phyloP scores from a whole-genome alignment of 352 stramenopile species.

The Phytophthora kernoviae region DNA sequence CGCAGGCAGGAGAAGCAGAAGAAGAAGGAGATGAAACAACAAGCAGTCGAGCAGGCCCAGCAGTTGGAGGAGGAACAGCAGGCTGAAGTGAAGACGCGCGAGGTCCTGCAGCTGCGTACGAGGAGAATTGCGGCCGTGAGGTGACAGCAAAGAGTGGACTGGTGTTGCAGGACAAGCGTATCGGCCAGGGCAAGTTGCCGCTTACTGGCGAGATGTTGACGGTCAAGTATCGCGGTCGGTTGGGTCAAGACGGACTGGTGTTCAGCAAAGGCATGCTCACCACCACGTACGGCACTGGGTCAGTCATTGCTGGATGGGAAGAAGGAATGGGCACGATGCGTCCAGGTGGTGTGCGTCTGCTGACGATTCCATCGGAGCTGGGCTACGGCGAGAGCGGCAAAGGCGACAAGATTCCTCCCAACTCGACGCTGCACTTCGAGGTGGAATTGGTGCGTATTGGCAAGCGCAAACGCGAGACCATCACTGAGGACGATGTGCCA shows the following conservation, averaged over 20 bases:
- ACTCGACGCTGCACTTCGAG: constrained; percentile 80
- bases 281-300: constrained; percentile 62
- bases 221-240: constrained; percentile 66
- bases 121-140: constrained; percentile 52
- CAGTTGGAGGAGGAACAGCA: constrained; percentile 34
- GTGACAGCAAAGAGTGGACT: constrained; percentile 65
- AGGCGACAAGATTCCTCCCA: constrained; percentile 77
- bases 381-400: constrained; percentile 71
- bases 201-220: constrained; percentile 70
- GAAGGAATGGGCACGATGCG: constrained; percentile 83
- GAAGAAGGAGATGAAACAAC: constrained; percentile 44
- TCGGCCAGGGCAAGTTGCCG: constrained; percentile 60
- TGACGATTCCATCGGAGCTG: constrained; percentile 71
- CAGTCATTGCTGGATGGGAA: constrained; percentile 82
- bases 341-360: constrained; percentile 50
- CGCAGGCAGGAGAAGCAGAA: constrained; percentile 41
- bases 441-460: constrained; percentile 80
- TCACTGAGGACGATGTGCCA: constrained; percentile 68
- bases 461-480: constrained; percentile 66
- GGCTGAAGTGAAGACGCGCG: constrained; percentile 40
- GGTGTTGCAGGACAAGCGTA: constrained; percentile 53
- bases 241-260: constrained; percentile 65
- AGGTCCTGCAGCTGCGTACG: constrained; percentile 54
- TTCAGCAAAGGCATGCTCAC: constrained; percentile 85
- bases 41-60: constrained; percentile 37